Percentiles rank a stretch among this genome's conserved stretches.
Conservation (phyloP, 495 filamentous ascomycete species). For the Aspergillus incahuasiensis region DNA sequence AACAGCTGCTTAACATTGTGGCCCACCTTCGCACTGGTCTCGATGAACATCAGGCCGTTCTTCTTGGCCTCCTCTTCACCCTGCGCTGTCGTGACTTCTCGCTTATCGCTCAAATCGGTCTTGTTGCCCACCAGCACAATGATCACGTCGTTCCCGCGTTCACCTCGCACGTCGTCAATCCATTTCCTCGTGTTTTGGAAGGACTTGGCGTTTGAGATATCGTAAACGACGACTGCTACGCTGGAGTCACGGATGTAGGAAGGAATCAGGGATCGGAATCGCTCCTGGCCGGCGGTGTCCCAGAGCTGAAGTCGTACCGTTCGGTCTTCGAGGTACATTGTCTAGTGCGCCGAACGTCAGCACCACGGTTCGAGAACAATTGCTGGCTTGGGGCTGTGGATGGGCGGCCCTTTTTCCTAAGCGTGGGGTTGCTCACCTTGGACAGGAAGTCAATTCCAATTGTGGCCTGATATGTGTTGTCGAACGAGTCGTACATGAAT, state of each 20-base stretch:
- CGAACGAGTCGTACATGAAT: conserved; percentile 99
- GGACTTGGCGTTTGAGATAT: conserved; percentile 93
- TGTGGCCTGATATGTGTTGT: conserved; percentile 99
- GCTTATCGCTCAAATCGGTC: conserved; percentile 95
- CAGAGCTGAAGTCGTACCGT: conserved; percentile 96
- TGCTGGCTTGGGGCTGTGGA: background rate
- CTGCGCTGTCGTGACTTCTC: conserved; percentile 89
- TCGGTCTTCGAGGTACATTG: conserved; percentile 98
- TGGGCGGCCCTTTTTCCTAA: background rate
- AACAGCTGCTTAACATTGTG: conserved; percentile 98
- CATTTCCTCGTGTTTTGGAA: conserved; percentile 98
- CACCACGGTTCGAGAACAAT: background rate
- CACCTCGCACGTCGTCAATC: conserved; percentile 96
- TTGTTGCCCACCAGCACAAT: conserved; percentile 99
- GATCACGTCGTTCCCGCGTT: conserved; percentile 96
- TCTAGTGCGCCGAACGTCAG: conserved; percentile 47
- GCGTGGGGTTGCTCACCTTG: conserved; percentile 55
- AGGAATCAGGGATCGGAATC: conserved; percentile 93
- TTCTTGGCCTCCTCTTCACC: conserved; percentile 99
- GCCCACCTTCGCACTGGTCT: conserved; percentile 96
- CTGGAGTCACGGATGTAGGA: conserved; percentile 97
- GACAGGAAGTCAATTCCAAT: conserved; percentile 99
- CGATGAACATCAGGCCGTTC: conserved; percentile 94
- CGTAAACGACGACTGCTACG: conserved; percentile 97
- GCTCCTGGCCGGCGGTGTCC: conserved; percentile 97